phyloP scores from a whole-genome alignment of 306 rosid species.

The Abrus pulchellus region DNA sequence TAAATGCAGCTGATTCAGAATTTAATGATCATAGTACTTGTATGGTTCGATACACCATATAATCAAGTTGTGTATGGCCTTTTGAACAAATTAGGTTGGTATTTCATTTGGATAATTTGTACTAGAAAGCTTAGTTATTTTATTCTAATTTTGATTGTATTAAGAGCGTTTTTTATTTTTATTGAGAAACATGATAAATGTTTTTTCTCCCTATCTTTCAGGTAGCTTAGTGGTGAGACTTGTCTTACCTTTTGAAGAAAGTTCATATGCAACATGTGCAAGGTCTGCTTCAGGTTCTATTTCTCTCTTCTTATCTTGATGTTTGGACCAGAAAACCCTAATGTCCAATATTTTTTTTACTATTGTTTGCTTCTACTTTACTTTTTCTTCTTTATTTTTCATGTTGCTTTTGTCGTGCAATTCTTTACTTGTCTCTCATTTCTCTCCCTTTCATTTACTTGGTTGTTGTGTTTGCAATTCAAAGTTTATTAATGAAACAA shows the following conservation, averaged over 20 bases:
- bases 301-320: slow-evolving; percentile 56
- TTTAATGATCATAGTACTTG: slow-evolving; percentile 56
- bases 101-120: slow-evolving; percentile 38
- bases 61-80: slow-evolving; percentile 66
- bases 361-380: background rate
- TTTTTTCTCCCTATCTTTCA: slow-evolving; percentile 52
- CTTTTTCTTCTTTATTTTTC: background rate
- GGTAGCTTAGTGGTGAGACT: slow-evolving; percentile 96
- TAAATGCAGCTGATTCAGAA: slow-evolving; percentile 44
- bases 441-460: background rate
- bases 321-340: slow-evolving; percentile 21
- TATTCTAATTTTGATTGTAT: background rate
- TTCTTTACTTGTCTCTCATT: slow-evolving; percentile 1
- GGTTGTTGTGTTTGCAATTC: background rate
- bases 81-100: slow-evolving; percentile 86
- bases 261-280: slow-evolving; percentile 90
- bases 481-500: slow-evolving; percentile 6
- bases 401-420: slow-evolving; percentile 22
- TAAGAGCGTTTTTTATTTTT: slow-evolving; percentile 9
- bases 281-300: slow-evolving; percentile 95
- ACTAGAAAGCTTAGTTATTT: background rate
- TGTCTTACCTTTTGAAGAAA: slow-evolving; percentile 35
- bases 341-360: slow-evolving; percentile 13
- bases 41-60: too few relatives aligned
- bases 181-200: slow-evolving; percentile 9